Evolutionary conservation across 345 rosid genomes (phyloP), one percentile per base, ranked within the genome.

Genomic region (Citrus trifoliata): DNA sequence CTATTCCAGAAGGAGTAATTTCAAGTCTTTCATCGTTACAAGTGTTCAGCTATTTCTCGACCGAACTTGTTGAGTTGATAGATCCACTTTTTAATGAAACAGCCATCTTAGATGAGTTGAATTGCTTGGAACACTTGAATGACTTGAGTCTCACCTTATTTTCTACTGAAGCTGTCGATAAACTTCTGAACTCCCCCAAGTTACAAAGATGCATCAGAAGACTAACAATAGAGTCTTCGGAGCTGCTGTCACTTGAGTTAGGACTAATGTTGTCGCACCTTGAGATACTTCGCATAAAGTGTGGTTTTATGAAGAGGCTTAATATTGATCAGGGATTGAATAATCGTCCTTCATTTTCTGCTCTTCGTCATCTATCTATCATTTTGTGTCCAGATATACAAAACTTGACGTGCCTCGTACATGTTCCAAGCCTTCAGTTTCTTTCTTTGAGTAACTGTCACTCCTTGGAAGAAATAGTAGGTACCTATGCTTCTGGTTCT

Each of bases 1-100:
- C 7, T 16, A 51, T 51, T 51, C 56, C 56, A 51, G 56, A 51
- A 16, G 56, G 46, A 7, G 81, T 82, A 38, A 63, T 82, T 32
- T 74, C 87, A 22, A 40, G 55, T 69, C 73, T 85, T 35, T 59
- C 74, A 6, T 61, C 62, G 10, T 46, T 85, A 35, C 51, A 66
- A 48, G 75, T 85, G 19, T 71, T 82, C 51, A 37, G 68, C 46
- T 58, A 35, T 58, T 4, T 30, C n/a, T 28, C 67, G 5, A 62
- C 21, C 3, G 32, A 14, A 62, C 13, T 10, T 10, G 18, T 13
- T 16, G 18, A 27, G 1, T 12, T 62, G 67, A 25, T 14, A 8
- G 5, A 12, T 62, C 67, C 30, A 5, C 67, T 14, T 5, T 63
- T 5, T 0, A 4, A 14, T 16, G 35, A 27, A 12, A 27, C 67